These are phyloP conservation scores for Nemania abortiva DNA, from an alignment of 2,329 filamentous ascomycete genomes.

Conservation along the genomic window DNA sequence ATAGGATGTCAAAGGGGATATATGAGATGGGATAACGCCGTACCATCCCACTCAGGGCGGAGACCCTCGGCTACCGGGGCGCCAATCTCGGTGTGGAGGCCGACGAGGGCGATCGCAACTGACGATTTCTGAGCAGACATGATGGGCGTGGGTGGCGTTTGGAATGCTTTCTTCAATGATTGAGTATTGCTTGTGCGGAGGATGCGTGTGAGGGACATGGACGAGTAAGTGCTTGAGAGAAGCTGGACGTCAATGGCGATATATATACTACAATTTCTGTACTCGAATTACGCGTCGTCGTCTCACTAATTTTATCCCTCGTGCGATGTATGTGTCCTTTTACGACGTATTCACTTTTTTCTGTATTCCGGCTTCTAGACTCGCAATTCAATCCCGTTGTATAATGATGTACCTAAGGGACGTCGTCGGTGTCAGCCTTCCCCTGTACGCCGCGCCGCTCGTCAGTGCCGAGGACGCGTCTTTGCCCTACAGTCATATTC, in stretches of 20 bases:
- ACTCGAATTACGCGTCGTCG: background rate
- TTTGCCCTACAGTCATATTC: background rate
- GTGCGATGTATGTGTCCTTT: background rate
- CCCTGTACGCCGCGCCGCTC: conserved; percentile 6
- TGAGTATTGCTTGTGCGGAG: background rate
- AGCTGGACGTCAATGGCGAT: background rate
- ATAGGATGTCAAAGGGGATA: background rate
- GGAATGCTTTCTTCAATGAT: background rate
- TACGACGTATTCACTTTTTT: background rate
- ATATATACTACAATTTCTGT: background rate
- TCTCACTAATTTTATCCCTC: background rate
- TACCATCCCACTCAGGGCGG: conserved; percentile 39
- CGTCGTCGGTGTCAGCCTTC: conserved; percentile 3
- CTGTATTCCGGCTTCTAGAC: background rate
- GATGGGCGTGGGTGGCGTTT: background rate
- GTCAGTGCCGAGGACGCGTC: background rate
- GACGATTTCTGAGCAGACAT: conserved; percentile 30
- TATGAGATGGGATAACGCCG: background rate
- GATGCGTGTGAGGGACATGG: background rate
- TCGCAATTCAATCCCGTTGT: background rate
- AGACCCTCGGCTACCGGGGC: conserved; percentile 30
- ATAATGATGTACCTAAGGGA: too few species aligned
- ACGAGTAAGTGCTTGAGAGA: background rate
- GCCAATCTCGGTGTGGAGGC: conserved; percentile 38
- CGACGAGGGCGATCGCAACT: conserved; percentile 38